Evolutionary conservation across 305 asterid genomes (phyloP).

Genomic region (Rubia peregrina): DNA sequence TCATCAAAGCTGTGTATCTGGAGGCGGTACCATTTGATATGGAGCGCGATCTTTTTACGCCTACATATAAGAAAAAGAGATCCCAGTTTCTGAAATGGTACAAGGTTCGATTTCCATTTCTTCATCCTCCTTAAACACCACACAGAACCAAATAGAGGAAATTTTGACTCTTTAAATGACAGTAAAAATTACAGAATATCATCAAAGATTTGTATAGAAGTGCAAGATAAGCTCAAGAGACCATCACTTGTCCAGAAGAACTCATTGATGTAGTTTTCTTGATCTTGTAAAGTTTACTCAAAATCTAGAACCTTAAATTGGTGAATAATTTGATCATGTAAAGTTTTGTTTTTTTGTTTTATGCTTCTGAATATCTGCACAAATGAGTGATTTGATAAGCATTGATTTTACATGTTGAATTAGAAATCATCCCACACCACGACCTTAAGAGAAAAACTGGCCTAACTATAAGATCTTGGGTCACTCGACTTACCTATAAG

Average conservation of each 20-base stretch:
- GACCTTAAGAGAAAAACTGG: too few species aligned
- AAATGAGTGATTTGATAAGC: too few species aligned
- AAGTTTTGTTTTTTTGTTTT: neutral
- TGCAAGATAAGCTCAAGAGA: constrained; percentile 36
- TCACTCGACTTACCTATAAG: too few species aligned
- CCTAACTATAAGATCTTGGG: too few species aligned
- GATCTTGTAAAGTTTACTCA: neutral
- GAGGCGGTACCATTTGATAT: constrained; percentile 70
- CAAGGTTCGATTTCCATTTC: constrained; percentile 36
- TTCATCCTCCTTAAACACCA: neutral
- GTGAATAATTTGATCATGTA: neutral
- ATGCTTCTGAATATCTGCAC: too few species aligned
- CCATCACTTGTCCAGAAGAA: constrained; percentile 6
- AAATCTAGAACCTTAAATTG: neutral
- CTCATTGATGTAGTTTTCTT: neutral
- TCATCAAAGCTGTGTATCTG: constrained; percentile 54
- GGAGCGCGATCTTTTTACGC: constrained; percentile 79
- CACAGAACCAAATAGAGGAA: neutral
- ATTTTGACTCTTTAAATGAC: neutral
- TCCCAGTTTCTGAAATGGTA: constrained; percentile 52
- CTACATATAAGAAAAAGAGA: constrained; percentile 84
- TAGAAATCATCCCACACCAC: too few species aligned
- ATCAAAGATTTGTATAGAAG: constrained; percentile 51
- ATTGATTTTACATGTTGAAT: too few species aligned
- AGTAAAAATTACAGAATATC: constrained; percentile 40